Conservation (phyloP, 2,329 filamentous ascomycete species). For the Aspergillus bombycis region DNA sequence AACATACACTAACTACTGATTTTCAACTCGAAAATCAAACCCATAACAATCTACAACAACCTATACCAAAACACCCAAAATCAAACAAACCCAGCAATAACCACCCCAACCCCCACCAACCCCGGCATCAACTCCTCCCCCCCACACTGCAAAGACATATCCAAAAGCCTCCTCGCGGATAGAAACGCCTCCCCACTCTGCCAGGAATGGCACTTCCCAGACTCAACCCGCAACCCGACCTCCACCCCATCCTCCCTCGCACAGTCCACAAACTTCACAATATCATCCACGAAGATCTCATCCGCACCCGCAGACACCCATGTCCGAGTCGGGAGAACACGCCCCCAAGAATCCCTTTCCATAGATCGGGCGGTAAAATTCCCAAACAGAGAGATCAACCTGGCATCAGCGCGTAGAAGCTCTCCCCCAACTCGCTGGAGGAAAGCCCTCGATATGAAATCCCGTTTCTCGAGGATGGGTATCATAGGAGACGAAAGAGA, state of each 20-base stretch:
- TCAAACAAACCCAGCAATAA: not conserved
- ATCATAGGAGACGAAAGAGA: conserved; percentile 14
- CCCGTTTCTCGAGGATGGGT: conserved; percentile 18
- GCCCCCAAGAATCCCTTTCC: conserved; percentile 15
- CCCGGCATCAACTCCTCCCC: not conserved
- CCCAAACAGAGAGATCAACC: not conserved
- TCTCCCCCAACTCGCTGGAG: not conserved
- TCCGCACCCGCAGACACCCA: conserved; percentile 20
- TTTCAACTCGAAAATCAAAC: not conserved
- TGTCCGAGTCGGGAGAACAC: conserved; percentile 17
- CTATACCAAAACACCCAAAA: not conserved
- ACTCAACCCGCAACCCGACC: conserved; percentile 8
- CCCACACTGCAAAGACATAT: not conserved
- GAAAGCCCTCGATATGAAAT: not conserved
- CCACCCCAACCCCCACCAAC: not conserved
- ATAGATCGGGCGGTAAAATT: not conserved
- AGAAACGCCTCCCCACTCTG: conserved; percentile 19
- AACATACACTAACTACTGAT: not conserved
- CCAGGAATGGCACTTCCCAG: conserved; percentile 19
- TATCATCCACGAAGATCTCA: conserved; percentile 21
- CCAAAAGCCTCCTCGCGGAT: not conserved
- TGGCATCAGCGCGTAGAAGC: not conserved
- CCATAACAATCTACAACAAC: not conserved
- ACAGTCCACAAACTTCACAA: conserved; percentile 16
- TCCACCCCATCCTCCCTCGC: conserved; percentile 10